Base-by-base conservation (phyloP, 1,284 basidiomycete species). In the Mycosarcoma mackinlayi region DNA sequence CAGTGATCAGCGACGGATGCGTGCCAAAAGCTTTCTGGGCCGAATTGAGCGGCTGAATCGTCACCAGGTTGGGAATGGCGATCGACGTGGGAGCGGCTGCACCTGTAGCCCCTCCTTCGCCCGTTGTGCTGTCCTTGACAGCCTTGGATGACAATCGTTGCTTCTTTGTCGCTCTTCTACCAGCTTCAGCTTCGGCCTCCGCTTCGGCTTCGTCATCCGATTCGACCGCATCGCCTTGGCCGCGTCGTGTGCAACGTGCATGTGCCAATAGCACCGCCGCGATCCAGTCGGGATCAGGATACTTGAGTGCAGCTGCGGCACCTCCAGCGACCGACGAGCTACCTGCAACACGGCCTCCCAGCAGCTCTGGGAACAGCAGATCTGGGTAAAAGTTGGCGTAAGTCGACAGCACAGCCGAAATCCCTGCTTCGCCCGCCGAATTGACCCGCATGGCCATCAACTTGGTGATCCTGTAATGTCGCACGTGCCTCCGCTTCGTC, bases 321-420 rank as follows among this genome's bases (percentile, higher is more conserved):
- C 57, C 66, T 6, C 62, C 51, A 1, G 58, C 67, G 0, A 65
- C 47, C 16, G 58, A 57, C 16, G 64, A 56, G 44, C 54, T 66
- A 4, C 50, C 61, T 2, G 40, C 45, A 21, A 50, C 50, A 27
- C 59, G 61, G 10, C 56, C 56, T 11, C 63, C 64, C 4, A 74
- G 37, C 39, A 74, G 58, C 44, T 74, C 72, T 0, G 72, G 72
- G 31, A 74, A 74, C 10, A 74, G 70, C 40, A 76, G 30, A 34
- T 75, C 68, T 3, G 75, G 75, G 19, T 74, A 74, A 37, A 75
- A 76, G 34, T 71, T 75, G 25, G 73, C 66, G 35, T 65, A 75
- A 3, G 60, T 70, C 11, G 72, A 72, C 7, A 76, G 49, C 25
- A 76, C 41, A 5, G 73, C 68, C 2, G 64, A 64, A 16, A 76